Percentiles rank a stretch among this genome's conserved stretches.
phyloP scores from a whole-genome alignment of 805 yeast species.

The Monosporozyma aquatica region DNA sequence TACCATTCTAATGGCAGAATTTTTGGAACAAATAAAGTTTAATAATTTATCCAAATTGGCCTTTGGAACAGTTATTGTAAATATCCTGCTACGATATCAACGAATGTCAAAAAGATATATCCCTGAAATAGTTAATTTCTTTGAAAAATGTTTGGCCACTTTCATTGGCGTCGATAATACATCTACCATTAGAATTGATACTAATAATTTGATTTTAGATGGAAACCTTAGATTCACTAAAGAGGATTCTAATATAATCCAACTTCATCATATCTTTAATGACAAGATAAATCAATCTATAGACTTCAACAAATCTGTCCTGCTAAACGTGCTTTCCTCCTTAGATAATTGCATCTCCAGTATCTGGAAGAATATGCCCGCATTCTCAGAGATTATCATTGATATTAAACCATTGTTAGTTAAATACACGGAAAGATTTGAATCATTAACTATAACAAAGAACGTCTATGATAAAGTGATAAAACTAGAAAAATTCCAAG shows the following conservation, averaged over 20 bases:
- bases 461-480: slow-evolving; percentile 36
- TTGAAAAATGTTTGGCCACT: slow-evolving; percentile 42
- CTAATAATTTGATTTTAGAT: slow-evolving; percentile 14
- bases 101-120: slow-evolving; percentile 66
- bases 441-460: slow-evolving; percentile 27
- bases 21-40: slow-evolving; percentile 45
- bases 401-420: slow-evolving; percentile 40
- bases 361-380: slow-evolving; percentile 55
- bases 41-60: slow-evolving; percentile 36
- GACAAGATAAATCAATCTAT: slow-evolving; percentile 23
- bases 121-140: slow-evolving; percentile 66
- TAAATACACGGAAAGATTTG: slow-evolving; percentile 33
- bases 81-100: slow-evolving; percentile 62
- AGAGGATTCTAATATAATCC: slow-evolving; percentile 8
- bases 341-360: slow-evolving; percentile 26
- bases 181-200: slow-evolving; percentile 17
- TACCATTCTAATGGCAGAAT: slow-evolving; percentile 60
- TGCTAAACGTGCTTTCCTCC: slow-evolving; percentile 26
- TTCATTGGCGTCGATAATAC: slow-evolving; percentile 23
- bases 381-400: slow-evolving; percentile 48
- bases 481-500: slow-evolving; percentile 43
- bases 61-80: slow-evolving; percentile 59
- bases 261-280: slow-evolving; percentile 21
- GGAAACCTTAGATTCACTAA: slow-evolving; percentile 6
- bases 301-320: slow-evolving; percentile 12